A percentile compares a stretch with the other conserved stretches of the same genome.
Evolutionary conservation across 2,329 filamentous ascomycete genomes (phyloP).

Genomic region (Thermomyces lanuginosus): DNA sequence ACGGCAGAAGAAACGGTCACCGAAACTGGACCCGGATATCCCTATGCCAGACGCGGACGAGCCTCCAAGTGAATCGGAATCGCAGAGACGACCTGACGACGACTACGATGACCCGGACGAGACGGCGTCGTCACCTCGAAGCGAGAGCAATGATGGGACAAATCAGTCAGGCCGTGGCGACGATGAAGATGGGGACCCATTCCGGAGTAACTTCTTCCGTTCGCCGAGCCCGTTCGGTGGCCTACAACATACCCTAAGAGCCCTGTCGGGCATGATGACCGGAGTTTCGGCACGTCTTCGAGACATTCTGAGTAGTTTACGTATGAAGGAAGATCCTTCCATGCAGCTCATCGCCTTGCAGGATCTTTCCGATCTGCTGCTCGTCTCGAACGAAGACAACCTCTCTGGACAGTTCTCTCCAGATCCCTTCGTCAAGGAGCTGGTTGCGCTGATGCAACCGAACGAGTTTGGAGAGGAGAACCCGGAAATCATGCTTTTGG

Average conservation of each 20-base stretch:
- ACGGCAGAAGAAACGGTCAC: slow-evolving; percentile 38
- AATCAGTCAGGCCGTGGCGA: slow-evolving; percentile 33
- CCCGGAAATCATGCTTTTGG: slow-evolving; percentile 90
- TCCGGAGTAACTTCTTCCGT: slow-evolving; percentile 48
- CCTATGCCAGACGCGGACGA: slow-evolving; percentile 56
- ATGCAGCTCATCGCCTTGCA: slow-evolving; percentile 82
- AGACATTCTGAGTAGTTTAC: slow-evolving; percentile 58
- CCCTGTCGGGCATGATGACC: slow-evolving; percentile 81
- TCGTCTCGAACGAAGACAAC: slow-evolving; percentile 94
- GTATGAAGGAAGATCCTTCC: slow-evolving; percentile 69
- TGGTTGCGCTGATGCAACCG: slow-evolving; percentile 80
- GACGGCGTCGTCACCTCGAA: slow-evolving; percentile 41
- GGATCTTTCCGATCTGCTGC: slow-evolving; percentile 78
- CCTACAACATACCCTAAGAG: slow-evolving; percentile 66
- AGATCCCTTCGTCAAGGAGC: slow-evolving; percentile 86
- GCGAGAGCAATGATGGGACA: slow-evolving; percentile 51
- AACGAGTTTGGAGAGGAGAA: slow-evolving; percentile 80
- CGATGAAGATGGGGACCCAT: slow-evolving; percentile 45
- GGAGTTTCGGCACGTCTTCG: slow-evolving; percentile 65
- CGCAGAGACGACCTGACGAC: too few species aligned
- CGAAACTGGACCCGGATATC: slow-evolving; percentile 46
- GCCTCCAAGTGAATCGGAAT: slow-evolving; percentile 24
- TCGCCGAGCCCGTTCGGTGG: slow-evolving; percentile 45
- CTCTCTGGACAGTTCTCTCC: slow-evolving; percentile 88
- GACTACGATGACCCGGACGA: slow-evolving; percentile 29